Evolutionary conservation across 352 stramenopile species (phyloP).

Genomic region (Aphanomyces astaci): DNA sequence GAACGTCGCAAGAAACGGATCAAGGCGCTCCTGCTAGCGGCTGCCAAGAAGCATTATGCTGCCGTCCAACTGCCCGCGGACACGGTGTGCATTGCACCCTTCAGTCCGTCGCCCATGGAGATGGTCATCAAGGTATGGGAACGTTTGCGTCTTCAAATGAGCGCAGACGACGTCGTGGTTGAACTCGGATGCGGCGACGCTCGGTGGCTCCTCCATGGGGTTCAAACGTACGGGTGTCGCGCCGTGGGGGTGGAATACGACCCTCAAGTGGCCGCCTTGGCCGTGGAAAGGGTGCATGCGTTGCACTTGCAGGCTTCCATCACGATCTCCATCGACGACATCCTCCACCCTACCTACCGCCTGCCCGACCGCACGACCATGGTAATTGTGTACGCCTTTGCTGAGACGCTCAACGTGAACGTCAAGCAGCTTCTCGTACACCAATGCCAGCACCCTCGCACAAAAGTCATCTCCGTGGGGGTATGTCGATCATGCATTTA

Average conservation of each 20-base stretch:
- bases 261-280: slow-evolving; percentile 36
- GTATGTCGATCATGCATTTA: slow-evolving; percentile 32
- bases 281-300: slow-evolving; percentile 25
- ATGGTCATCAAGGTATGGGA: slow-evolving; percentile 63
- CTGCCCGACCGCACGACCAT: slow-evolving; percentile 34
- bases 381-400: slow-evolving; percentile 81
- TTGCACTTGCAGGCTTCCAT: slow-evolving; percentile 36
- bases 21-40: slow-evolving; percentile 54
- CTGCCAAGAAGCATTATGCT: slow-evolving; percentile 40
- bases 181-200: slow-evolving; percentile 76
- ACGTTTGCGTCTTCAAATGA: slow-evolving; percentile 32
- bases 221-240: slow-evolving; percentile 44
- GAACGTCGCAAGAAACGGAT: slow-evolving; percentile 19
- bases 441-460: slow-evolving; percentile 25
- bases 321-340: slow-evolving; percentile 42
- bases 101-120: slow-evolving; percentile 51
- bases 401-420: slow-evolving; percentile 60
- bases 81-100: slow-evolving; percentile 55
- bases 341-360: slow-evolving; percentile 43
- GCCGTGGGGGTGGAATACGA: slow-evolving; percentile 72
- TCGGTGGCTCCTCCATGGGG: slow-evolving; percentile 64
- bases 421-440: slow-evolving; percentile 41
- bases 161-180: slow-evolving; percentile 47
- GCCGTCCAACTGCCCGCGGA: slow-evolving; percentile 31
- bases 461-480: slow-evolving; percentile 67